A percentile compares a stretch with the other conserved stretches of the same genome.
These are phyloP conservation scores for Silene uniflora DNA, from an alignment of 148 eudicot genomes.

Conservation along the genomic window DNA sequence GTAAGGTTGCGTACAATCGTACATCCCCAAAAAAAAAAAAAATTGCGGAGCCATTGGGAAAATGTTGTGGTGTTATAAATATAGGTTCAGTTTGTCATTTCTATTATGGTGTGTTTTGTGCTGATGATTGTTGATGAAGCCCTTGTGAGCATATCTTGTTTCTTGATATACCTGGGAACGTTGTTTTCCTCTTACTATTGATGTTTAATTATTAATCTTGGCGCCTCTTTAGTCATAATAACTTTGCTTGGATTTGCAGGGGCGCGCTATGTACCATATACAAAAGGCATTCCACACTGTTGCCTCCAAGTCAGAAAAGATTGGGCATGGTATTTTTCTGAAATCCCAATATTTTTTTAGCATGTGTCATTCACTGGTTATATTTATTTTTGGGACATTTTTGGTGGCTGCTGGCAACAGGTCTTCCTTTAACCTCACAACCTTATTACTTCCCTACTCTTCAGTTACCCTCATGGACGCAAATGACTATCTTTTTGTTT, in stretches of 20 bases:
- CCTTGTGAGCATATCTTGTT: neutral
- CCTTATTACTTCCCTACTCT: too few relatives aligned
- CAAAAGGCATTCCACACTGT: conserved; percentile 84
- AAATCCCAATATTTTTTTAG: neutral
- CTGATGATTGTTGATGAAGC: neutral
- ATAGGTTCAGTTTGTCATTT: too few relatives aligned
- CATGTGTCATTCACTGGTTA: neutral
- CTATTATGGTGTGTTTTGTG: too few relatives aligned
- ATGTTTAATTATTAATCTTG: neutral
- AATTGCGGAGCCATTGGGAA: too few relatives aligned
- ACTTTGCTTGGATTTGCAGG: conserved; percentile 40
- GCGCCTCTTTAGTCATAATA: conserved; percentile 8
- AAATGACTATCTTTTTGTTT: neutral
- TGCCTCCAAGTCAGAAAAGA: conserved; percentile 84
- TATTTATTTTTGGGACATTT: too few relatives aligned
- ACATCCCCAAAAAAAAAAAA: too few relatives aligned
- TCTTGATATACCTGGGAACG: neutral
- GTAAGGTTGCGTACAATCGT: too few relatives aligned
- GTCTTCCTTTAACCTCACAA: too few relatives aligned
- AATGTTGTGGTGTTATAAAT: too few relatives aligned
- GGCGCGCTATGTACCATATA: conserved; percentile 78
- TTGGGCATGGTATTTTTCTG: conserved; percentile 68
- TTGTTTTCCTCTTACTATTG: neutral
- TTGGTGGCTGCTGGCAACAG: too few relatives aligned
- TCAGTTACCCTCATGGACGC: too few relatives aligned